phyloP scores from a whole-genome alignment of 805 yeast genomes.

The Citeromyces matritensis region DNA sequence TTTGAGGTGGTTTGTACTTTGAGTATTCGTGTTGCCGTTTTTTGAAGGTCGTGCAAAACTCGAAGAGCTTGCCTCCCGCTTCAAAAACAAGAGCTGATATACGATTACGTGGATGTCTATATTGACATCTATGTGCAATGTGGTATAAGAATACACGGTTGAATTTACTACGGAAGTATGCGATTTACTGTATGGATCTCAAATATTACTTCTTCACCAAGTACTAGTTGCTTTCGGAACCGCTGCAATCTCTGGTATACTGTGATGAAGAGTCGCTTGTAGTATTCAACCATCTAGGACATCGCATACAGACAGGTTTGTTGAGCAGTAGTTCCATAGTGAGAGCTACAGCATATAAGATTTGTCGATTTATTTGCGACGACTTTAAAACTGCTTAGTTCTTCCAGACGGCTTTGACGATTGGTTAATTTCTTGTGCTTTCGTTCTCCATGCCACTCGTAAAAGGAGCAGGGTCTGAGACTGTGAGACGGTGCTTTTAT shows the following conservation, averaged over 20 bases:
- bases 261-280: slow-evolving; percentile 31
- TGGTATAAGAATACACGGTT: too few species aligned
- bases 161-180: too few species aligned
- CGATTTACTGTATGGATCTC: too few species aligned
- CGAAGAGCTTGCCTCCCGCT: too few species aligned
- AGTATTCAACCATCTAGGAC: slow-evolving; percentile 37
- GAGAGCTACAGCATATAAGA: slow-evolving; percentile 61
- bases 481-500: slow-evolving; percentile 48
- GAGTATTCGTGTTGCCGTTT: too few species aligned
- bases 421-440: slow-evolving; percentile 49
- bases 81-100: too few species aligned
- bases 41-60: too few species aligned
- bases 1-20: too few species aligned
- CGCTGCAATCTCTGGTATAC: background rate
- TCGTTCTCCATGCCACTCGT: slow-evolving; percentile 42
- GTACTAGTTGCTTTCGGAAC: background rate
- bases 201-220: too few species aligned
- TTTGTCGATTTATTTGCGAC: slow-evolving; percentile 49
- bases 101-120: too few species aligned
- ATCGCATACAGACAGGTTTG: slow-evolving; percentile 44
- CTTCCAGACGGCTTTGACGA: slow-evolving; percentile 29
- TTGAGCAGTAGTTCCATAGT: slow-evolving; percentile 40
- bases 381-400: slow-evolving; percentile 36
- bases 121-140: too few species aligned
- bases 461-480: slow-evolving; percentile 67